phyloP scores from a whole-genome alignment of 2,329 filamentous ascomycete genomes.

The Malbranchea zuffiana region DNA sequence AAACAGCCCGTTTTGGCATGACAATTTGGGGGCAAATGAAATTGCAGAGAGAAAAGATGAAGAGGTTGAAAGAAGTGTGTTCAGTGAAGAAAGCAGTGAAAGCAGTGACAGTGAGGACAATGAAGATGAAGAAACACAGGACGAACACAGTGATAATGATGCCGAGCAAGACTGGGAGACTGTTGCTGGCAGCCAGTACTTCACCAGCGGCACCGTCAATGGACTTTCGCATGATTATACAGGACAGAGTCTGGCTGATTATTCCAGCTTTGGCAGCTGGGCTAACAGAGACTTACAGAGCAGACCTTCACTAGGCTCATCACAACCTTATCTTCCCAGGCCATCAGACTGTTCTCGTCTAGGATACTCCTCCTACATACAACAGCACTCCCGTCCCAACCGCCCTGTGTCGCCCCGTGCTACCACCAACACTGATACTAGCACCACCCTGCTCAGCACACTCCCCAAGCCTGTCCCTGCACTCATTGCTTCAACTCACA shows the following conservation, averaged over 20 bases:
- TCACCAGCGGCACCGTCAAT: constrained; percentile 8
- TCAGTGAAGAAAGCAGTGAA: background rate
- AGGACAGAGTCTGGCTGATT: constrained; percentile 20
- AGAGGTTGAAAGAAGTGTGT: background rate
- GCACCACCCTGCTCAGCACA: constrained; percentile 1
- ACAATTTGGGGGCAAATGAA: constrained; percentile 4
- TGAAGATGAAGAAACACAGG: constrained; percentile 72
- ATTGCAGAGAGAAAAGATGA: constrained; percentile 3
- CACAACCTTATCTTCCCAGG: constrained; percentile 2
- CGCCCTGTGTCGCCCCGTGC: constrained; percentile 9
- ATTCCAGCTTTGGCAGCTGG: constrained; percentile 18
- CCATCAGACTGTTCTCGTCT: constrained; percentile 6
- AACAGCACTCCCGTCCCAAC: constrained; percentile 9
- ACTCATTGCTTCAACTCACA: constrained; percentile 12
- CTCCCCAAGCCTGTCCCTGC: constrained; percentile 6
- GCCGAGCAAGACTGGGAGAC: constrained; percentile 21
- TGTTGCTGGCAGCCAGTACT: constrained; percentile 16
- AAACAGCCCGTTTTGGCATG: constrained; percentile 10
- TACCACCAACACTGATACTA: constrained; percentile 7
- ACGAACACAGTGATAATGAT: constrained; percentile 2
- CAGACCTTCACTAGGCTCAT: constrained; percentile 5
- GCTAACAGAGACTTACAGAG: constrained; percentile 6
- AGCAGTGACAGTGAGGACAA: constrained; percentile 85
- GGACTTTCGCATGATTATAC: constrained; percentile 11
- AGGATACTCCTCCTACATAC: constrained; percentile 7